These are phyloP conservation scores for Syncephalastrum monosporum DNA, from an alignment of 371 early-diverging fungal species.

Conservation along the genomic window DNA sequence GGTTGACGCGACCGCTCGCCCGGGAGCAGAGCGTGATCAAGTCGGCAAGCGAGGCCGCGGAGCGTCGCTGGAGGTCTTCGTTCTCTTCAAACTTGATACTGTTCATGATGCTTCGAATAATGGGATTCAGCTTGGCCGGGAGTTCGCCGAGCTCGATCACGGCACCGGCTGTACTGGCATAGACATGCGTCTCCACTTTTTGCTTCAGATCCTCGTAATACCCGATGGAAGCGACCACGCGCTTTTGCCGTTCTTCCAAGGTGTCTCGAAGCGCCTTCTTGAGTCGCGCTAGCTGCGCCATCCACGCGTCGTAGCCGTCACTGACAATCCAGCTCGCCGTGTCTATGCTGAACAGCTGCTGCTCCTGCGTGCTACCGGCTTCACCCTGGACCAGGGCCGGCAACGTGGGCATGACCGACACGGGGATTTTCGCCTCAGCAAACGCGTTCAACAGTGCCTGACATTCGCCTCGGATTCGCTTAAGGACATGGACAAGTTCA, in stretches of 20 bases:
- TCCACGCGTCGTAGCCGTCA: conserved; percentile 47
- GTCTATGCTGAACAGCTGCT: conserved; percentile 62
- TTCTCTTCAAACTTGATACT: conserved; percentile 82
- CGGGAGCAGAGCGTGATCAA: conserved; percentile 57
- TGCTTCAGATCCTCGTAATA: conserved; percentile 65
- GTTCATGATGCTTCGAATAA: conserved; percentile 88
- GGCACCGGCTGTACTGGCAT: conserved; percentile 82
- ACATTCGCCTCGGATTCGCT: conserved; percentile 75
- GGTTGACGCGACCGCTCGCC: conserved; percentile 41
- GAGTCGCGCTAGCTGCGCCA: conserved; percentile 39
- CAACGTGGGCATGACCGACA: conserved; percentile 52
- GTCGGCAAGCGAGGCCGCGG: conserved; percentile 57
- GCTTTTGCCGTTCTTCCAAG: conserved; percentile 62
- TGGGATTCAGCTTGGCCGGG: conserved; percentile 82
- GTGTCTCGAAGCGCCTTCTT: conserved; percentile 32
- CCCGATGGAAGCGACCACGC: conserved; percentile 65
- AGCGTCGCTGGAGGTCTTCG: conserved; percentile 64
- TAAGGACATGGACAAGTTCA: conserved; percentile 71
- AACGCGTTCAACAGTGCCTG: conserved; percentile 67
- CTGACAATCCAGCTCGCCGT: conserved; percentile 56
- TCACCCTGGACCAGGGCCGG: conserved; percentile 58
- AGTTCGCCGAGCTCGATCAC: conserved; percentile 76
- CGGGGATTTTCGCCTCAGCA: conserved; percentile 53
- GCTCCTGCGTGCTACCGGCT: conserved; percentile 42
- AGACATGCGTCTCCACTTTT: conserved; percentile 68